Evolutionary conservation across 331 rosid genomes (phyloP).

Genomic region (Rhamnella rubrinervis): DNA sequence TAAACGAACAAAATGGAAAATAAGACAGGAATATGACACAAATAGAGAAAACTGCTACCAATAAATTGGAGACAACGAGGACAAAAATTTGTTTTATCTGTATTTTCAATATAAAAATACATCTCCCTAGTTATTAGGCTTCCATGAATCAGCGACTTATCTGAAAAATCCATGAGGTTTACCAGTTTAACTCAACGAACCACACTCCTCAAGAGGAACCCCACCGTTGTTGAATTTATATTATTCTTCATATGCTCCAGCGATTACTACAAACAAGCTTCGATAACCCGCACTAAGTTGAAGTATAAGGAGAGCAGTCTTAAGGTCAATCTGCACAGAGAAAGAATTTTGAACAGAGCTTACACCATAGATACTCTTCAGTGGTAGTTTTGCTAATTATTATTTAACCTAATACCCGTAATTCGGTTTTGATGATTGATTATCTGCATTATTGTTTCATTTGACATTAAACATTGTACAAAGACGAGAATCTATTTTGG

Average conservation of each 20-base stretch:
- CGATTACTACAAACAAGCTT: conserved; percentile 24
- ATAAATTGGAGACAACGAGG: background rate
- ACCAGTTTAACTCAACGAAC: conserved; percentile 25
- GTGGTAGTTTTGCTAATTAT: too few relatives aligned
- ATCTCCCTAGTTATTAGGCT: conserved; percentile 26
- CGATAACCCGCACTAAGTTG: conserved; percentile 25
- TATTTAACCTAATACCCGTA: too few relatives aligned
- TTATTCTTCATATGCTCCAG: conserved; percentile 27
- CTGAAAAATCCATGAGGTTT: conserved; percentile 9
- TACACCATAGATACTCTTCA: background rate
- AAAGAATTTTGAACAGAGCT: background rate
- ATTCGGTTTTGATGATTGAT: background rate
- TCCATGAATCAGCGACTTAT: too few relatives aligned
- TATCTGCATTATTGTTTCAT: too few relatives aligned
- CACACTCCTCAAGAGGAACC: conserved; percentile 15
- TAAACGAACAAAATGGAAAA: background rate
- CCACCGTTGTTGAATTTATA: conserved; percentile 17
- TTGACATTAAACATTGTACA: background rate
- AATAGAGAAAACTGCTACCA: background rate
- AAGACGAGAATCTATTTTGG: background rate
- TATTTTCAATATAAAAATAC: conserved; percentile 20
- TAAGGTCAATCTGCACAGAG: background rate
- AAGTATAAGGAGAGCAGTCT: background rate
- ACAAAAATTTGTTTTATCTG: background rate
- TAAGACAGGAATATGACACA: background rate